Percentiles rank a stretch among this genome's conserved stretches.
phyloP scores from a whole-genome alignment of 129 eudicot genomes.

The Scalesia atractyloides region DNA sequence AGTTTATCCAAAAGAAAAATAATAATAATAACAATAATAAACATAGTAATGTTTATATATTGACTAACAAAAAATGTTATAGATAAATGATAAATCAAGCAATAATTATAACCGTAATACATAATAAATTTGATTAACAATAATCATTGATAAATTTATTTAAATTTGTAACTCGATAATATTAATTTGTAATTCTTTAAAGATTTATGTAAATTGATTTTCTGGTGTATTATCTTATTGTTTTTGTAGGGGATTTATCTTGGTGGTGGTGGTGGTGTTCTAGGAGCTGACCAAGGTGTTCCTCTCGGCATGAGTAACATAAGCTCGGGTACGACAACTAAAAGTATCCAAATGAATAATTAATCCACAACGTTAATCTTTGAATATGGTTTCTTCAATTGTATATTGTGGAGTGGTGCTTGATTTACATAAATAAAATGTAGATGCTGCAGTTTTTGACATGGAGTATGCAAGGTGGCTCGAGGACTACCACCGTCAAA shows the following conservation, averaged over 20 bases:
- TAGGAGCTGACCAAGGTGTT: constrained; percentile 85
- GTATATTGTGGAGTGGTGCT: not conserved
- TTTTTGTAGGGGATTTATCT: constrained; percentile 60
- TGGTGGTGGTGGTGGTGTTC: constrained; percentile 75
- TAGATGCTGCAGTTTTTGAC: constrained; percentile 90
- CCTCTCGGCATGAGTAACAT: constrained; percentile 62
- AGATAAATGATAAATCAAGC: too few relatives aligned
- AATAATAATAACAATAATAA: too few relatives aligned
- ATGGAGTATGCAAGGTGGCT: constrained; percentile 94
- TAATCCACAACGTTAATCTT: not conserved
- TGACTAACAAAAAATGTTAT: too few relatives aligned
- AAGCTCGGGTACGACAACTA: constrained; percentile 55
- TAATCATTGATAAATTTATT: not conserved
- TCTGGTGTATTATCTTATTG: not conserved
- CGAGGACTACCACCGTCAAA: constrained; percentile 88
- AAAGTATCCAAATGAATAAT: not conserved
- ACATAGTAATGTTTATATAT: too few relatives aligned
- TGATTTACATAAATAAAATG: constrained; percentile 15
- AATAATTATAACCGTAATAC: too few relatives aligned
- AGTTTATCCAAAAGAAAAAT: too few relatives aligned
- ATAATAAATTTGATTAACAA: too few relatives aligned
- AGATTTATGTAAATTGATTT: not conserved
- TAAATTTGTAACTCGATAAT: not conserved
- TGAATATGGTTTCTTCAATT: not conserved
- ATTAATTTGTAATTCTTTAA: not conserved